Percentiles rank a stretch among this genome's conserved stretches.
These are phyloP conservation scores for Scheffersomyces lignosus DNA, from an alignment of 805 yeast genomes.

Conservation along the genomic window DNA sequence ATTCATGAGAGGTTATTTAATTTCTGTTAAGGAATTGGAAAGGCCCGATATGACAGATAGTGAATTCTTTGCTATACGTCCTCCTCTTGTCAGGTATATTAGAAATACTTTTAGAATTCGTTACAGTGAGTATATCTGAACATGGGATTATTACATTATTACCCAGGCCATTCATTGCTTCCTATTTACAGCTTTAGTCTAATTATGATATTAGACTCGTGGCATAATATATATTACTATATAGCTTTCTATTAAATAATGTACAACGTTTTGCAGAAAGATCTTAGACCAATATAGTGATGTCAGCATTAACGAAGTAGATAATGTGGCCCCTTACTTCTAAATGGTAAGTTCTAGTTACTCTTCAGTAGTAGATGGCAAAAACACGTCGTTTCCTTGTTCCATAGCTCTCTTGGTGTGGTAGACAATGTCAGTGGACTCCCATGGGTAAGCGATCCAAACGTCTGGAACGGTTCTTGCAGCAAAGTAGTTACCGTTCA, in stretches of 20 bases:
- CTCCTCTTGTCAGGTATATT: not conserved
- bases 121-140: no score
- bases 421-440: constrained; percentile 68
- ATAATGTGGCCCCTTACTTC: no score
- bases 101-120: not conserved
- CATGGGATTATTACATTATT: no score
- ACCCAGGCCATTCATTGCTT: no score
- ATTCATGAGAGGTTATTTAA: not conserved
- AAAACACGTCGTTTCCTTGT: constrained; percentile 68
- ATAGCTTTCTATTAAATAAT: no score
- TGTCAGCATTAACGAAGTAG: no score
- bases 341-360: no score
- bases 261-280: no score
- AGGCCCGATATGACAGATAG: not conserved
- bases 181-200: no score
- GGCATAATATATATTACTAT: no score
- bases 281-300: no score
- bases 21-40: not conserved
- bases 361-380: constrained; percentile 32
- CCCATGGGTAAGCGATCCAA: constrained; percentile 92
- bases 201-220: no score
- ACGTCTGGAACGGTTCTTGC: constrained; percentile 74
- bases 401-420: constrained; percentile 71
- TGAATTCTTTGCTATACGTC: not conserved
- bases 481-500: constrained; percentile 64